A percentile compares a stretch with the other conserved stretches of the same genome.
Conservation (phyloP, 2,329 filamentous ascomycete species). For the Neofusicoccum kwambonambiense region DNA sequence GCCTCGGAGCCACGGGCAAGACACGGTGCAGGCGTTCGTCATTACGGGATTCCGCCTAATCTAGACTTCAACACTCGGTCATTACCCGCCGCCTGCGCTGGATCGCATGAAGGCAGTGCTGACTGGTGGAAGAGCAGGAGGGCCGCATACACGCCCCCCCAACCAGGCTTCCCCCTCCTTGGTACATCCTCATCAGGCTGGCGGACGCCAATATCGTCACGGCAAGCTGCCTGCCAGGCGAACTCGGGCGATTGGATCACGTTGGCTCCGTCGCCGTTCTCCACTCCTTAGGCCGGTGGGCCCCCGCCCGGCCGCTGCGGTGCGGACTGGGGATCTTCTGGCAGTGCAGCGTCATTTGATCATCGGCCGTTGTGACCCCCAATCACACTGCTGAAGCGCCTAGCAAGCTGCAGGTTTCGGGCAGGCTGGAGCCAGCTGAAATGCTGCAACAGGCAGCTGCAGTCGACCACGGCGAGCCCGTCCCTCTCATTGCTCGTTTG, state of each 20-base stretch:
- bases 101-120: not conserved
- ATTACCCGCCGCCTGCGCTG: constrained; percentile 8
- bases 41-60: constrained; percentile 10
- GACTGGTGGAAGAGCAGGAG: not conserved
- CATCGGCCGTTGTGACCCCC: constrained; percentile 3
- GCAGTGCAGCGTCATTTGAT: constrained; percentile 14
- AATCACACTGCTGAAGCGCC: constrained; percentile 15
- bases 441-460: not conserved
- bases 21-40: constrained; percentile 4
- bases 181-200: not conserved
- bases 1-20: not conserved
- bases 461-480: not conserved
- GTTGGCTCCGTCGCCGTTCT: constrained; percentile 10
- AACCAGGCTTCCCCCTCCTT: not conserved
- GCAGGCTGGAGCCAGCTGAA: not conserved
- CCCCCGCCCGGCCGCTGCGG: constrained; percentile 7
- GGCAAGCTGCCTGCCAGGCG: not conserved
- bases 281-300: constrained; percentile 11
- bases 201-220: not conserved
- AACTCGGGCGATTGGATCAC: constrained; percentile 13
- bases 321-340: constrained; percentile 14
- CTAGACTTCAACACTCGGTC: constrained; percentile 4
- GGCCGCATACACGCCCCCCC: not conserved
- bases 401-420: constrained; percentile 3
- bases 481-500: not conserved